Base-by-base conservation (phyloP, 108 stramenopile genomes). In the Fistulifera pelliculosa region DNA sequence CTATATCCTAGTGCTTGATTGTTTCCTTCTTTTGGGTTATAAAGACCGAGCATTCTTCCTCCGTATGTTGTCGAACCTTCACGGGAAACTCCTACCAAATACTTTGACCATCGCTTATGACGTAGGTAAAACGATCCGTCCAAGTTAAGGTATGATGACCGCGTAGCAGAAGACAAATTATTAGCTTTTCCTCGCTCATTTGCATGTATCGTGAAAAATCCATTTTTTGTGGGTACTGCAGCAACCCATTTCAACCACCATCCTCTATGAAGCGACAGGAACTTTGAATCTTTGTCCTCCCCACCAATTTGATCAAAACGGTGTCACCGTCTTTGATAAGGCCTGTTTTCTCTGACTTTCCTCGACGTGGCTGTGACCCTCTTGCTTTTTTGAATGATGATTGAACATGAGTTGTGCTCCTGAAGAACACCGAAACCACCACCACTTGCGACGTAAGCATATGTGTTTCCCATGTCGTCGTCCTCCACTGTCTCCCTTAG, bases 161-260 rank as follows among this genome's bases (percentile, higher is more conserved):
- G 64, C 16, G 75, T 53, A 28, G n/a, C n/a, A n/a, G n/a, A n/a
- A n/a, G n/a, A n/a, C n/a, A n/a, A n/a, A n/a, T n/a, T n/a, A n/a
- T n/a, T n/a, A n/a, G 73, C 68, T 24, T 27, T 27, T 5, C 61
- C 49, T 26, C 56, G 49, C 16, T 74, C 76, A 54, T 68, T 45
- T 0, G 77, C 75, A 19, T 56, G 61, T 27, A 90, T 75, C 21
- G 56, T 67, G 41, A 90, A 90, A 16, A 61, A 75, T 14, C 79
- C 76, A 60, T 76, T 90, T 49, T 83, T 85, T 8, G 58, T 68
- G 12, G 78, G 79, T 15, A 61, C 56, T n/a, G 69, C 66, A 3
- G 75, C 58, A 13, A 81, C 82, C 94, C 94, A 95, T 49, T 82
- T 80, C 44, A 95, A 69, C 87, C 85, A 92, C 94, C 94, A 95